These are phyloP conservation scores for Takashimella koratensis DNA, from an alignment of 1,284 basidiomycete genomes.

Conservation along the genomic window DNA sequence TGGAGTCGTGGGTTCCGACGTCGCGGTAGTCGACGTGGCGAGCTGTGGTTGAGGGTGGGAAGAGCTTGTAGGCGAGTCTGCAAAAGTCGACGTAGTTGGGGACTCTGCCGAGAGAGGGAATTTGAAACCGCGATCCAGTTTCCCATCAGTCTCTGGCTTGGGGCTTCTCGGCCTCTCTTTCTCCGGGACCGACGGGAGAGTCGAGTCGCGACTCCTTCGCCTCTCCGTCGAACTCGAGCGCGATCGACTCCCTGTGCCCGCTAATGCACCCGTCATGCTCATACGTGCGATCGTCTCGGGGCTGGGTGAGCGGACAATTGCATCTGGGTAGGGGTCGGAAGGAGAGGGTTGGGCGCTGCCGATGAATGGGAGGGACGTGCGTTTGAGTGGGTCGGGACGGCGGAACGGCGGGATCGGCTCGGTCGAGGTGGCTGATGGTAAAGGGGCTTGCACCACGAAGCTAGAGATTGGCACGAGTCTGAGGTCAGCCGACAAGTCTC, in stretches of 20 bases:
- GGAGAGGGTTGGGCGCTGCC: slow-evolving; percentile 25
- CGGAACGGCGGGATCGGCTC: slow-evolving; percentile 53
- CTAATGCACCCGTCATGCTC: slow-evolving; percentile 37
- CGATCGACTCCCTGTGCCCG: slow-evolving; percentile 9
- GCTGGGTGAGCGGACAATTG: slow-evolving; percentile 37
- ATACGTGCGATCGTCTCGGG: slow-evolving; percentile 48
- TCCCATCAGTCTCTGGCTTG: slow-evolving; percentile 46
- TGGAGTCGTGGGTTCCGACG: not conserved
- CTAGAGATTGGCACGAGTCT: slow-evolving; percentile 82
- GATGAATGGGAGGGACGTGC: slow-evolving; percentile 32
- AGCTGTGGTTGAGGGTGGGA: not conserved
- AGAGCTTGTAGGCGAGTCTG: not conserved
- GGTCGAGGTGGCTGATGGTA: slow-evolving; percentile 53
- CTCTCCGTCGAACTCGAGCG: not conserved
- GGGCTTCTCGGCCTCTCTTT: slow-evolving; percentile 37
- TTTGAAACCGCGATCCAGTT: slow-evolving; percentile 46
- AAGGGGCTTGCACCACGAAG: slow-evolving; percentile 69
- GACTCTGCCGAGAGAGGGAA: slow-evolving; percentile 30
- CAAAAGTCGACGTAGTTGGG: not conserved
- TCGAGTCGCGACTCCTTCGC: slow-evolving; percentile 2
- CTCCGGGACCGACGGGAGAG: not conserved
- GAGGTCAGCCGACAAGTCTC: slow-evolving; percentile 4
- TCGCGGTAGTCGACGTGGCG: not conserved
- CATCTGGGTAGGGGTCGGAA: slow-evolving; percentile 22
- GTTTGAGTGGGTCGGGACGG: slow-evolving; percentile 35